A percentile compares a stretch with the other conserved stretches of the same genome.
Conservation (phyloP, 495 filamentous ascomycete genomes). For the Pyrenopolyporus hunteri region DNA sequence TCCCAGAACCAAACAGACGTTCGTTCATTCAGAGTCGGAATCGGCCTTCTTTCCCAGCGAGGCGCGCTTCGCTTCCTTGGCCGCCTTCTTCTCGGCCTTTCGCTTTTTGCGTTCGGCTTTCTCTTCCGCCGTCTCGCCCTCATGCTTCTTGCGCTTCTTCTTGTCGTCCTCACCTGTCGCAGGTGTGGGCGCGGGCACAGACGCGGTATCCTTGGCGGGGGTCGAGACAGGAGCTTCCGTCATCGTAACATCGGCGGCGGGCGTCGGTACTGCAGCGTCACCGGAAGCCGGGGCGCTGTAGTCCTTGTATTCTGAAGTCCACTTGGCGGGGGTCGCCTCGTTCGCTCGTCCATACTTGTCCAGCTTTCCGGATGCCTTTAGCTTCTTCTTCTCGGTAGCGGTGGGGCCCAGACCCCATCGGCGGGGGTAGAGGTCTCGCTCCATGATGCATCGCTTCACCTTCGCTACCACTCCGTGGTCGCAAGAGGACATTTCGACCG, state of each 20-base stretch:
- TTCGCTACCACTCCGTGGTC: constrained; percentile 97
- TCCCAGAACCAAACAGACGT: not conserved
- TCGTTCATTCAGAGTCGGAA: constrained; percentile 40
- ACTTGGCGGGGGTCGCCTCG: constrained; percentile 88
- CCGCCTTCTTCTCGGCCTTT: constrained; percentile 77
- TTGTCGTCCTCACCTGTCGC: constrained; percentile 46
- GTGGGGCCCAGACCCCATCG: constrained; percentile 93
- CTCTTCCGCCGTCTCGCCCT: constrained; percentile 79
- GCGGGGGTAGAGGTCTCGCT: constrained; percentile 93
- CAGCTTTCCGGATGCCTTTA: constrained; percentile 95
- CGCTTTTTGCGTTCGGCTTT: constrained; percentile 75
- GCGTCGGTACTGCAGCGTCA: constrained; percentile 34
- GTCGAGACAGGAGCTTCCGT: constrained; percentile 33
- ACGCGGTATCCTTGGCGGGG: constrained; percentile 39
- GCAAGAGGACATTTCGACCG: constrained; percentile 86
- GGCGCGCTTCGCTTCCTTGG: constrained; percentile 60
- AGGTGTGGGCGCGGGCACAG: constrained; percentile 50
- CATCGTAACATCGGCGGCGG: constrained; percentile 40
- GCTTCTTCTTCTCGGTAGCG: constrained; percentile 96
- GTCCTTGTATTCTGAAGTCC: constrained; percentile 89
- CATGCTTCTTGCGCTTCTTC: constrained; percentile 85
- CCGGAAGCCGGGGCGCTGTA: constrained; percentile 61
- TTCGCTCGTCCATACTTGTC: constrained; percentile 96
- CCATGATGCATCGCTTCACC: constrained; percentile 99
- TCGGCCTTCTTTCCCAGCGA: constrained; percentile 42